phyloP scores from a whole-genome alignment of 768 basidiomycete species.

The Russula brevipes region DNA sequence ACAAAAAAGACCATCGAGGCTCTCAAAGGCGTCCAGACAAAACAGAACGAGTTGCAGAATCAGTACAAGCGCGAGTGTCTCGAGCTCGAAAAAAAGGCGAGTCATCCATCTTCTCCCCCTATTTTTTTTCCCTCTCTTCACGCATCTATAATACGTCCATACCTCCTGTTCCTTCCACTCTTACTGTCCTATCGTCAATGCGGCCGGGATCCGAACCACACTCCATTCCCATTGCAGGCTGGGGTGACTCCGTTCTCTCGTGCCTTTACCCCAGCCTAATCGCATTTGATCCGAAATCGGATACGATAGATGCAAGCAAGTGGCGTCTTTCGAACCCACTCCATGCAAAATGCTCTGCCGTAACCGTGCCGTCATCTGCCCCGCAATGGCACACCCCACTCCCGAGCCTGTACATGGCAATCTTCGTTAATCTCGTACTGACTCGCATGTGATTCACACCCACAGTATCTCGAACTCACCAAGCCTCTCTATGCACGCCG shows the following conservation, averaged over 20 bases:
- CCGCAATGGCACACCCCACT: not conserved
- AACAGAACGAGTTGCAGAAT: conserved; percentile 86
- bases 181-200: not conserved
- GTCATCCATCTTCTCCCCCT: conserved; percentile 25
- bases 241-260: not conserved
- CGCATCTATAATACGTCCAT: not conserved
- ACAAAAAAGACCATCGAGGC: conserved; percentile 85
- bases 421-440: not conserved
- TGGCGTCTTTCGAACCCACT: not conserved
- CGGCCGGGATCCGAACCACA: not conserved
- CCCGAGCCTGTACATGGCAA: not conserved
- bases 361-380: conserved; percentile 9
- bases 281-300: conserved; percentile 16
- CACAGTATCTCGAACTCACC: conserved; percentile 68
- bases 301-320: conserved; percentile 1
- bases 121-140: not conserved
- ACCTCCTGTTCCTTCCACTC: not conserved
- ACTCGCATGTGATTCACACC: conserved; percentile 4
- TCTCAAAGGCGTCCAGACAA: conserved; percentile 88
- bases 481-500: conserved; percentile 86
- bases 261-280: not conserved
- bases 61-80: conserved; percentile 94
- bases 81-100: conserved; percentile 92
- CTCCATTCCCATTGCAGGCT: not conserved
- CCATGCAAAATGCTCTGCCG: conserved; percentile 6